Evolutionary conservation across 2,329 filamentous ascomycete genomes (phyloP), one percentile per base, ranked within the genome.

Genomic region (Stachybotrys echinatus): DNA sequence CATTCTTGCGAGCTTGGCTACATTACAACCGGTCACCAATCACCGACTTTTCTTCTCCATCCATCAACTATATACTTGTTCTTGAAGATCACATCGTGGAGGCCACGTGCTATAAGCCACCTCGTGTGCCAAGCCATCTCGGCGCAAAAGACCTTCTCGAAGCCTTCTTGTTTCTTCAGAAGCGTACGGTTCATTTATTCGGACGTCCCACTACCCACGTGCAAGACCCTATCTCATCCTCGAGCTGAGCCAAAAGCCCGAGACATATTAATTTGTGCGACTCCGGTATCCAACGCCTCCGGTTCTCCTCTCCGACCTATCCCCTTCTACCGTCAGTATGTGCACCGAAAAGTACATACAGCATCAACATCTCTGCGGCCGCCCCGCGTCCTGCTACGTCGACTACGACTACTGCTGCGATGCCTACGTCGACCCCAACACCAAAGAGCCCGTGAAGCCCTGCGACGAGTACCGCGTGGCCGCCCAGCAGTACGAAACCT

Each of bases 281-380:
- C 27, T 14, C 10, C 27, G 10, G 10, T 34, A 34, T 10, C 27
- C 27, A 5, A 8, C 27, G 27, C 10, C 14, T 34, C 27, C 27
- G 27, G 14, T 34, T 34, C 27, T 8, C 27, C 27, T 10, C 14
- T 34, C 27, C 27, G 27, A 34, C 27, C 10, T 5, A 34, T 34
- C 27, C 10, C 27, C 17, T 22, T 20, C 27, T 34, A 8, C 14
- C 5, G 14, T 34, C 27, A 34, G 27, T 8, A 80, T 80, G 77
- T 80, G 76, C 56, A 71, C 66, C 52, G 74, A 72, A 62, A 73
- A 74, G 54, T 74, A 74, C 56, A 65, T 77, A 40, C 76, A 80
- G 57, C 71, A 77, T 59, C 76, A 80, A 58, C 77, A 77, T 21
- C 71, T 74, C 6, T 78, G 74, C 55, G 55, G 55, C 17, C 68